Conservation (phyloP, 2,329 filamentous ascomycete genomes). For the Paecilomyces dactylethromorphus region DNA sequence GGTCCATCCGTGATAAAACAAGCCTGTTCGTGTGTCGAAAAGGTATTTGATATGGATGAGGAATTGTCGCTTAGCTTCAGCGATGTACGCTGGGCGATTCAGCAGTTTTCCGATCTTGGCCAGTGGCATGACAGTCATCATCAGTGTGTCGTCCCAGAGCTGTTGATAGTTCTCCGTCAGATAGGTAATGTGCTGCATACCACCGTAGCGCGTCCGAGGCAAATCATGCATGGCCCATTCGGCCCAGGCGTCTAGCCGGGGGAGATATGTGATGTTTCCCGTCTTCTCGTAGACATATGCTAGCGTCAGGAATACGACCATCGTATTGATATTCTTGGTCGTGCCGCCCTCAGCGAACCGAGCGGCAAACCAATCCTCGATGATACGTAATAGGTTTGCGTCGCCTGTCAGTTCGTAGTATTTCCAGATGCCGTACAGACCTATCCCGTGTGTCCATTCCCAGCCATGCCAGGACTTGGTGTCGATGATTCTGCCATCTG, state of each 20-base stretch:
- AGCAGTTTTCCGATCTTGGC: constrained; percentile 72
- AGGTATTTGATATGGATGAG: constrained; percentile 73
- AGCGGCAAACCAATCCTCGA: constrained; percentile 65
- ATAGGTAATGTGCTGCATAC: constrained; percentile 73
- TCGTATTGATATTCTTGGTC: constrained; percentile 81
- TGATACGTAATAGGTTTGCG: constrained; percentile 54
- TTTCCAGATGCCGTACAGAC: constrained; percentile 74
- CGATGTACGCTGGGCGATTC: constrained; percentile 63
- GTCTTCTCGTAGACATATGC: constrained; percentile 74
- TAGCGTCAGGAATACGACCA: constrained; percentile 70
- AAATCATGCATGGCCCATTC: constrained; percentile 78
- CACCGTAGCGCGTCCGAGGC: constrained; percentile 61
- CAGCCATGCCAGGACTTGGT: constrained; percentile 71
- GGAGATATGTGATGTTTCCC: constrained; percentile 59
- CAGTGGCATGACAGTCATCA: constrained; percentile 79
- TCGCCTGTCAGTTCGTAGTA: constrained; percentile 69
- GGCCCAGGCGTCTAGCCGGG: constrained; percentile 74
- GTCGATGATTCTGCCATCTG: constrained; percentile 70
- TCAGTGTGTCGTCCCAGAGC: constrained; percentile 78
- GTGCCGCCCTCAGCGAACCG: constrained; percentile 65
- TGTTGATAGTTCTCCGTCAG: constrained; percentile 64
- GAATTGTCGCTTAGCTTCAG: constrained; percentile 72
- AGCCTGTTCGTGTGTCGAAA: constrained; percentile 62
- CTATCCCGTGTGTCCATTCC: constrained; percentile 78
- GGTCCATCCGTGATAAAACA: constrained; percentile 80